Conservation (phyloP, 176 grass and related monocot species). For the Pontederia crassipes region DNA sequence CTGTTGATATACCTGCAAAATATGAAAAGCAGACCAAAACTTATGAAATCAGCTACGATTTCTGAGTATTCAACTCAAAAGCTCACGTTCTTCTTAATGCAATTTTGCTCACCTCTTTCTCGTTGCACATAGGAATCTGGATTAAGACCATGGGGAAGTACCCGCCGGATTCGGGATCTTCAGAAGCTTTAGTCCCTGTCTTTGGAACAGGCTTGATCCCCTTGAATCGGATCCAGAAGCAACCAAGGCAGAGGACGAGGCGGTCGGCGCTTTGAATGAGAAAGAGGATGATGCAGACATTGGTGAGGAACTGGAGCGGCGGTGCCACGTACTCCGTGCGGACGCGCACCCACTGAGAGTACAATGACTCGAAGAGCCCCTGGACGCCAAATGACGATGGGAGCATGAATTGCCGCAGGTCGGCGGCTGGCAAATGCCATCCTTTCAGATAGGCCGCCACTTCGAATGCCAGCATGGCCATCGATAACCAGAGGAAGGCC, state of each 20-base stretch:
- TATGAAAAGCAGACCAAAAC: conserved; percentile 11
- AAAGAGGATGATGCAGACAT: conserved; percentile 87
- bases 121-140: conserved; percentile 99
- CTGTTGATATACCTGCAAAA: conserved; percentile 82
- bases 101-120: conserved; percentile 56
- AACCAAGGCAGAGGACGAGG: conserved; percentile 76
- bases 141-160: conserved; percentile 90
- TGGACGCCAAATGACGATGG: conserved; percentile 37
- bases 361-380: conserved; percentile 48
- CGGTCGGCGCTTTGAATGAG: conserved; percentile 91
- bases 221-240: conserved; percentile 83
- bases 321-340: conserved; percentile 75
- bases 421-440: conserved; percentile 53
- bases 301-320: conserved; percentile 71
- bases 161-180: conserved; percentile 48
- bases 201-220: conserved; percentile 68
- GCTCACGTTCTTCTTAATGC: no score
- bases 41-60: no score
- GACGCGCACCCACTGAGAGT: conserved; percentile 65
- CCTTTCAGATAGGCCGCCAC: conserved; percentile 52
- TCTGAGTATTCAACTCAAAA: no score
- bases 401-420: conserved; percentile 10
- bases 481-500: conserved; percentile 67
- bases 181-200: conserved; percentile 14
- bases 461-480: conserved; percentile 63